Base-by-base conservation (phyloP, 2,329 filamentous ascomycete genomes). In the Aquanectria penicillioides region DNA sequence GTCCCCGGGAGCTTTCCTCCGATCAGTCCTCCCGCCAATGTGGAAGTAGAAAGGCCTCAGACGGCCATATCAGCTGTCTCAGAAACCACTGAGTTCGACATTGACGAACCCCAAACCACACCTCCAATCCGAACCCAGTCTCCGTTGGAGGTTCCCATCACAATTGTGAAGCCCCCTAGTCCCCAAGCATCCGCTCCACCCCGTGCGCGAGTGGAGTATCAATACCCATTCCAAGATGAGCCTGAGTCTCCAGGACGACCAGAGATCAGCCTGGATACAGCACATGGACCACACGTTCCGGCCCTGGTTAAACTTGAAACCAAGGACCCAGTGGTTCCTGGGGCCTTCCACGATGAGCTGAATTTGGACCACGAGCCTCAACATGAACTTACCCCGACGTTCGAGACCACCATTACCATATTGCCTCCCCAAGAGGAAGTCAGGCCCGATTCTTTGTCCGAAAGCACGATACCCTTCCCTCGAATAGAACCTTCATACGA, bases 71-170 rank as follows among this genome's bases (percentile, higher is more conserved):
- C 89, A 6, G 77, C 77, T 41, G 77, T 76, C 6, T 89, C 87
- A n/a, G 82, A 82, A 36, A 83, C 83, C 7, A 92, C 89, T 0
- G 88, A 91, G 67, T 91, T 93, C 65, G 91, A 93, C 64, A 83
- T 81, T n/a, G n/a, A n/a, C n/a, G 90, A 93, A 65, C 82, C 87
- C 18, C 90, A 93, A 70, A 85, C 83, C 2, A 84, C 87, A 40
- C 76, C 82, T 1, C 77, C 81, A 1, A 67, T 78, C 13, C 77
- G 75, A 37, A 71, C 76, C 20, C 63, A 71, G 10, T 48, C 68
- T 20, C 66, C 67, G 10, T 44, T 64, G 12, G 65, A 70, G 31
- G 64, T 69, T 12, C 66, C 68, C 41, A 66, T 68, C 41, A 67
- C 66, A 17, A 62, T 70, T 41, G 57, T 71, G 22, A 71, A 72